Evolutionary conservation across 805 yeast genomes (phyloP).

Genomic region (Lipomyces yamadae): DNA sequence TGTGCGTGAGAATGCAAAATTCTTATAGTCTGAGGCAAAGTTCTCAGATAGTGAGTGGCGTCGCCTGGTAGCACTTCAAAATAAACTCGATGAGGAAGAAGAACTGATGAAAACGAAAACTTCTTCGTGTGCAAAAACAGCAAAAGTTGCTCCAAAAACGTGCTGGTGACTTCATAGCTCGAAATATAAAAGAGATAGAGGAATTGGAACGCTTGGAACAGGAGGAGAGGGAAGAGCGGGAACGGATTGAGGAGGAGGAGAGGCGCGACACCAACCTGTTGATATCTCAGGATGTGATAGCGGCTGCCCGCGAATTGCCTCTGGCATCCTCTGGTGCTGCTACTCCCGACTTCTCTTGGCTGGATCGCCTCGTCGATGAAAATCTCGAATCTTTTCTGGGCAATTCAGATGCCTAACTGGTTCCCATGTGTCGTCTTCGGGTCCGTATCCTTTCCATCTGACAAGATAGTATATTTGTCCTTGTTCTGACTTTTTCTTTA

Average conservation of each 20-base stretch:
- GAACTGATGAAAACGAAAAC: too few species aligned
- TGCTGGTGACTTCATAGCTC: too few species aligned
- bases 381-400: neutral
- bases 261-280: too few species aligned
- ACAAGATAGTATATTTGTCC: neutral
- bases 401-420: neutral
- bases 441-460: neutral
- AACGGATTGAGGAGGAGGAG: neutral
- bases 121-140: too few species aligned
- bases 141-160: too few species aligned
- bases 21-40: too few species aligned
- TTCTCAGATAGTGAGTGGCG: too few species aligned
- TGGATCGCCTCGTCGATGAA: neutral
- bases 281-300: too few species aligned
- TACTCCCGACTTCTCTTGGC: neutral
- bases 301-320: neutral
- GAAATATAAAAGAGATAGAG: too few species aligned
- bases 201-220: too few species aligned
- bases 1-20: too few species aligned
- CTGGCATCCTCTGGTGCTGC: neutral
- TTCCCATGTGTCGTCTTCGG: neutral
- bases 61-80: neutral
- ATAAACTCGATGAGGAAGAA: too few species aligned
- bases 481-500: neutral
- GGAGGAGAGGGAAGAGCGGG: neutral